Evolutionary conservation across 2,329 filamentous ascomycete species (phyloP), one percentile per base, ranked within the genome.

Genomic region (Diaporthe ampelina): DNA sequence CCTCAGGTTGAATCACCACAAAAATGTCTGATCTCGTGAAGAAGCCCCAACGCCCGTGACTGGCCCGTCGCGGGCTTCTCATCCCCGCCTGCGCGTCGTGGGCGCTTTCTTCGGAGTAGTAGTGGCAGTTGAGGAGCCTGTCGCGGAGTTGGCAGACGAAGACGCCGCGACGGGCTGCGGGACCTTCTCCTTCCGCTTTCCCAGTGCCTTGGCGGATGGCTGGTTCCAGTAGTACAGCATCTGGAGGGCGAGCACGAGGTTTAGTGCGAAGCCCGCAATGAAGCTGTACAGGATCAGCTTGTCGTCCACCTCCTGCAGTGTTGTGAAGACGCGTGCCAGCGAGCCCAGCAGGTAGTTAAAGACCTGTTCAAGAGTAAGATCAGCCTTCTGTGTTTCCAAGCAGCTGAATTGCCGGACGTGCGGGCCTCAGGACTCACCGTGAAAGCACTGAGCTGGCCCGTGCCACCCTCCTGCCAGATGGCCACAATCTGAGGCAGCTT

Each of bases 291-390:
- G 90, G 80, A 99, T 98, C 74, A 98, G 89, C 85, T 95, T 95
- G 84, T 99, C 97, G 83, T 97, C 94, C 75, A 99, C 97, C 87
- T 99, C 97, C 81, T 98, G 95, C 74, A 99, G 87, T 11, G 97
- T 99, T 43, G 97, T 99, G 85, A 98, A 99, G 86, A 99, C 97
- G 82, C 97, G 94, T 35, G 95, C 94, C 74, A 98, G 91, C 57
- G 95, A 98, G 52, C 97, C 97, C 79, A 92, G 88, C 80, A 99
- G 94, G 85, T 98, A 99, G 88, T 98, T 98, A 90, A 99, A 98
- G 79, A 99, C 95, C 95, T 98, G 80, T 68, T 56, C n/a, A n/a
- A 71, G 52, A 10, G 63, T 43, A 52, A 76, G 70, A 65, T 74
- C 54, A 74, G 74, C 69, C 61, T 70, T 72, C 29, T 21, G 37